Percentiles rank a stretch among this genome's conserved stretches.
phyloP scores from a whole-genome alignment of 768 basidiomycete genomes.

The Mycena rosella region DNA sequence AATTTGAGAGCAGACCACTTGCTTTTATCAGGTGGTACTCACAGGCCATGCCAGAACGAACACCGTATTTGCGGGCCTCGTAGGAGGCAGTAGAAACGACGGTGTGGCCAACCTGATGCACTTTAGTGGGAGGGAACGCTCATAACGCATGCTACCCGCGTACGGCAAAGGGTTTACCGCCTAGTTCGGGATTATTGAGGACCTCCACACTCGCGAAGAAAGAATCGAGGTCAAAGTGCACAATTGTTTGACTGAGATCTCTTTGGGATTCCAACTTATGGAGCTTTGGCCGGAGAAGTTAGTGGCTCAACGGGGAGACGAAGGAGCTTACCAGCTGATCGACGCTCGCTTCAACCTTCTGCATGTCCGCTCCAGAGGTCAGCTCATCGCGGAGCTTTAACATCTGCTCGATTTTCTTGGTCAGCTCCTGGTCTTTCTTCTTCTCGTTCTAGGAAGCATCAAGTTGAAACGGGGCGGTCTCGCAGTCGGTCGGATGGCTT shows the following conservation, averaged over 20 bases:
- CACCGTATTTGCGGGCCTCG: slow-evolving; percentile 90
- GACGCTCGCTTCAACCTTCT: slow-evolving; percentile 70
- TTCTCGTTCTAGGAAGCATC: slow-evolving; percentile 80
- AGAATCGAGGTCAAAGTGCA: slow-evolving; percentile 97
- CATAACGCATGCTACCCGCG: not conserved
- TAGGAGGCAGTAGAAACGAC: slow-evolving; percentile 64
- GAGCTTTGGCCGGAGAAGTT: slow-evolving; percentile 56
- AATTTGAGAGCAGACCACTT: not conserved
- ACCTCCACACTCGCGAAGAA: slow-evolving; percentile 90
- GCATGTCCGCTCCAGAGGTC: slow-evolving; percentile 69
- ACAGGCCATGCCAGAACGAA: slow-evolving; percentile 97
- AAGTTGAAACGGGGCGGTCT: too few species aligned
- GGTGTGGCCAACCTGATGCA: slow-evolving; percentile 27
- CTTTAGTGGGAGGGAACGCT: slow-evolving; percentile 18
- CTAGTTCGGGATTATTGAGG: slow-evolving; percentile 70
- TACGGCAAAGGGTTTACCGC: slow-evolving; percentile 82
- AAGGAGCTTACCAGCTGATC: slow-evolving; percentile 73
- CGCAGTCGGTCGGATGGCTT: slow-evolving; percentile 39
- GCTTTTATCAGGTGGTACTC: slow-evolving; percentile 33
- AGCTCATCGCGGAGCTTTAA: slow-evolving; percentile 73
- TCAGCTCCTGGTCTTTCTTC: slow-evolving; percentile 88
- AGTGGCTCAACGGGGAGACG: not conserved
- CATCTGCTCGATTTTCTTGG: slow-evolving; percentile 78
- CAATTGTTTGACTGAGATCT: slow-evolving; percentile 86
- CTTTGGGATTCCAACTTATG: slow-evolving; percentile 78